Base-by-base conservation (phyloP, 2,329 filamentous ascomycete genomes). In the Botrytis medusae region DNA sequence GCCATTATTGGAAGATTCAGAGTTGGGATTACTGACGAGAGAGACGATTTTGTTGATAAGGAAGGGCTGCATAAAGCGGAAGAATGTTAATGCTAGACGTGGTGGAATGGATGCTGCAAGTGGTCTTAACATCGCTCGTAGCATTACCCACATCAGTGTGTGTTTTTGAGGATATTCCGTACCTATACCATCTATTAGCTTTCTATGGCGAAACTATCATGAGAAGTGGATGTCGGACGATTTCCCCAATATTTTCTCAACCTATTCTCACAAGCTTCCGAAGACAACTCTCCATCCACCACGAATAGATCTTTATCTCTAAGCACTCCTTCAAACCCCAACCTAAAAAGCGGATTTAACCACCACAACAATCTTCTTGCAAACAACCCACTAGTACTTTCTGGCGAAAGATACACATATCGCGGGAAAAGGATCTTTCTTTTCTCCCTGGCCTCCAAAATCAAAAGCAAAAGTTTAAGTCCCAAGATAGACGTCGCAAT, bases 321-420 rank as follows among this genome's bases (percentile, higher is more conserved):
- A 5, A 83, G 71, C 37, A 80, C 74, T 1, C 76, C 79, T 18
- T 72, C 73, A 65, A 79, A 82, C 0, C 82, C 82, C 18, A 72
- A 18, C 22, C 73, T 48, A 64, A 83, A 81, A 10, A 83, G 74
- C 9, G 74, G 74, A 57, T 81, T 83, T 18, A 83, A 71, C 82
- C 82, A 83, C 76, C 76, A 80, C 73, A 82, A 82, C 46, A 83
- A 72, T 25, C 78, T 77, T n/a, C 80, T 79, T 46, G 75, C 78
- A 65, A 81, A 80, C 8, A 83, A 74, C 22, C 81, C 79, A 71
- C 79, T 80, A 8, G 79, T 81, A 34, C 80, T 78, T 60, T 83
- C 82, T 0, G 75, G 75, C 16, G 75, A 76, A 18, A 40, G 54
- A 46, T 70, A 34, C 2, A 25, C 40, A 69, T 75, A 76, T 6